Evolutionary conservation across 2,329 filamentous ascomycete species (phyloP), one percentile per base, ranked within the genome.

Genomic region (Xylaria digitata): DNA sequence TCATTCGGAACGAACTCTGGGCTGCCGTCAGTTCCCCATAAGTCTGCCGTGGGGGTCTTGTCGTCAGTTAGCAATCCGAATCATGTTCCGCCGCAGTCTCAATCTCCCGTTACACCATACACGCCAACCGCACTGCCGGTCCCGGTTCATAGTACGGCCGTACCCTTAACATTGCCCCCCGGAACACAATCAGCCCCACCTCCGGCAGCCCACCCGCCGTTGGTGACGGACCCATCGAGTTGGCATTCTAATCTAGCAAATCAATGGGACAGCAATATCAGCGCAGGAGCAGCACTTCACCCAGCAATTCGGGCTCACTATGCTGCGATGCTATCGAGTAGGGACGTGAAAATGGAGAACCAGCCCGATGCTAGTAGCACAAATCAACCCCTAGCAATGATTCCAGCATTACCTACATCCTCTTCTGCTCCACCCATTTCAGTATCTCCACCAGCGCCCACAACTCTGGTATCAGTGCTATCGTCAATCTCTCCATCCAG

Each of bases 291-390:
- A 23, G 69, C 74, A 49, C 54, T 77, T 42, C 76, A 78, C 49
- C 76, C 76, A 40, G 76, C 76, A 15, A 76, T 78, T 32, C 70
- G 75, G 37, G 71, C 74, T 40, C 75, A 75, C 30, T 77, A 77
- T 67, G 75, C 74, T 15, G 72, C 73, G 9, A 71, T 77, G 71
- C 50, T 78, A 50, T 72, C 76, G 55, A 72, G 59, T 30, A 70
- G 70, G 37, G 70, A 72, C 32, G 40, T 62, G 2, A 71, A 73
- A 19, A 23, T 57, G 34, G 66, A 68, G 52, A 58, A 26, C 40
- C 69, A 59, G 32, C 8, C 48, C 32, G 63, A 65, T 23, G 34
- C 23, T 46, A 40, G 58, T 49, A 32, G 4, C 26, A 50, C 54
- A 48, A 26, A n/a, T 30, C 62, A 62, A 8, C 32, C 58, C n/a